Evolutionary conservation across 1,139 yeast genomes (phyloP), one percentile per base, ranked within the genome.

Genomic region (Torulaspora pretoriensis): DNA sequence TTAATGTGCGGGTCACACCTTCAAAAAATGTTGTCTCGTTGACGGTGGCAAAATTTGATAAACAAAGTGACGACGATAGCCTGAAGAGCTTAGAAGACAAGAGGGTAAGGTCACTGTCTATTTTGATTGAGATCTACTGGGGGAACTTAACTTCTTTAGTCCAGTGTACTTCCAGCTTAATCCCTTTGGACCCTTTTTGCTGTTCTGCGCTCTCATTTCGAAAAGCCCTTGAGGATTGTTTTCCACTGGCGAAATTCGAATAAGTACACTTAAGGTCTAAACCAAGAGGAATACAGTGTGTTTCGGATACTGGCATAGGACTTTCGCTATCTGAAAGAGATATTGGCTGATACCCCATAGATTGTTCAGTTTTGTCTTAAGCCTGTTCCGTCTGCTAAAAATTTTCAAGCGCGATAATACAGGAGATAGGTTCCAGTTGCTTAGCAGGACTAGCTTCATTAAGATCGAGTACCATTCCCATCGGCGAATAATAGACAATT

Each of bases 61-160:
- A 43, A 43, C 40, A 40, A 43, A 39, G 8, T 2, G 19, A 13
- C 35, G 27, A 26, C 16, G 9, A 19, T 17, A 22, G 12, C 14
- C 32, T 2, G 24, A 30, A 19, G 22, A 22, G 4, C 23, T 41
- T 27, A 30, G 7, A 12, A 5, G 13, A 19, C 9, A 30, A 28
- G 34, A 35, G 35, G 38, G 34, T 29, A 31, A 44, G 44, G 40
- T 40, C 44, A 40, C 40, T 38, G 33, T 44, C 47, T 27, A 35
- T 36, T 38, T 40, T 23, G 50, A 44, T 39, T 28, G 46, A 37
- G 48, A 47, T 42, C 48, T 43, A 37, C 40, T 42, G 50, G 50
- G 48, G 50, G 34, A 36, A 32, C 39, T 31, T 38, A 12, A 31
- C 34, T 29, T 31, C 35, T 38, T 46, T 35, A 38, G 43, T 43